These are phyloP conservation scores for Cutaneotrichosporon dermatis DNA, from an alignment of 1,284 basidiomycete genomes.

Conservation along the genomic window DNA sequence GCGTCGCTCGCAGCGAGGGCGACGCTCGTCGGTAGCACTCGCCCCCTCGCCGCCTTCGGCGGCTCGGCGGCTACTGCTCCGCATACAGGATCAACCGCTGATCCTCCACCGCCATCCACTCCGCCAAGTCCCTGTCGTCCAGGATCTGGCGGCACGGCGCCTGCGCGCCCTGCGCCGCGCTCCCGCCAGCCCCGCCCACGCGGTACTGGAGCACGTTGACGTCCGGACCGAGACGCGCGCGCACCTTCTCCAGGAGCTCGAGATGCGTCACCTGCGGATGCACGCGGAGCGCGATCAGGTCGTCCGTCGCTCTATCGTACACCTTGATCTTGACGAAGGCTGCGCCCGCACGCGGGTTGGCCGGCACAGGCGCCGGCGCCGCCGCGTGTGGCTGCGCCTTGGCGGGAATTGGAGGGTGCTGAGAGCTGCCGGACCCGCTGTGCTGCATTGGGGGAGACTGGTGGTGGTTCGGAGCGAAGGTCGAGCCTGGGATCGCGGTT, in stretches of 20 bases:
- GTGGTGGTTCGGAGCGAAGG: background rate
- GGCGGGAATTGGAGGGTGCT: too few relatives aligned
- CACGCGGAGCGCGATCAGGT: constrained; percentile 94
- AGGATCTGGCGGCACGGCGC: constrained; percentile 63
- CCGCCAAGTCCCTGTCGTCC: constrained; percentile 65
- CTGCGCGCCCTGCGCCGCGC: constrained; percentile 42
- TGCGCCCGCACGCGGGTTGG: constrained; percentile 31
- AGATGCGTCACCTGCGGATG: constrained; percentile 82
- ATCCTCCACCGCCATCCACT: constrained; percentile 78
- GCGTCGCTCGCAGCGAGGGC: too few relatives aligned
- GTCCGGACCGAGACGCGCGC: constrained; percentile 73
- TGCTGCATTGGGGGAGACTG: constrained; percentile 5
- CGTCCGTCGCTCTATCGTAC: constrained; percentile 83
- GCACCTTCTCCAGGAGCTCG: constrained; percentile 86
- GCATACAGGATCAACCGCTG: constrained; percentile 81
- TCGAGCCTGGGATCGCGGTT: background rate
- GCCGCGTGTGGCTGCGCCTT: constrained; percentile 1
- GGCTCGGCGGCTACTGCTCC: constrained; percentile 31
- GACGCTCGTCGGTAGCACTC: too few relatives aligned
- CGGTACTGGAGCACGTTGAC: constrained; percentile 68
- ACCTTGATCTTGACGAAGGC: constrained; percentile 97
- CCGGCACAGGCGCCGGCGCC: background rate
- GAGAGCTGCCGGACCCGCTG: constrained; percentile 5
- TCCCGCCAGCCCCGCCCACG: constrained; percentile 46
- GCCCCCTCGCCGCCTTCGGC: too few relatives aligned